Conservation (phyloP, 2,329 filamentous ascomycete species). For the Aspergillus intermedius region DNA sequence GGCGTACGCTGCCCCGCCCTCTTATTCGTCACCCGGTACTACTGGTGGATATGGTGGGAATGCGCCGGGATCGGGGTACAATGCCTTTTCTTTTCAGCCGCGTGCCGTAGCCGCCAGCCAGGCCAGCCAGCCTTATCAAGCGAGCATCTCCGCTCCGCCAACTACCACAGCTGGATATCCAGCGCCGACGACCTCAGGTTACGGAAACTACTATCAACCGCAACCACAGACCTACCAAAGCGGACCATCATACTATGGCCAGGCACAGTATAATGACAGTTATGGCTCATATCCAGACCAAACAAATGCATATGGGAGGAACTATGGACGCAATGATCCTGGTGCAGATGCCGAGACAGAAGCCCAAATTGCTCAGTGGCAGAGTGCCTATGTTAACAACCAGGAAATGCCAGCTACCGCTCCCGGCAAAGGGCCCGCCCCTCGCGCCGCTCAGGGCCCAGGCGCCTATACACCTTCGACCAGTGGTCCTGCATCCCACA, state of each 20-base stretch:
- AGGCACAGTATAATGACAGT: slow-evolving; percentile 42
- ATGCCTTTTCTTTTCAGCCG: slow-evolving; percentile 53
- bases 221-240: slow-evolving; percentile 29
- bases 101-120: slow-evolving; percentile 49
- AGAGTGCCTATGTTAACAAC: slow-evolving; percentile 72
- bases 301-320: slow-evolving; percentile 26
- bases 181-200: slow-evolving; percentile 29
- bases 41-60: slow-evolving; percentile 28
- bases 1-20: slow-evolving; percentile 44
- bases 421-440: slow-evolving; percentile 33
- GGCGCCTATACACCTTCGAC: slow-evolving; percentile 24
- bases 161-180: slow-evolving; percentile 28
- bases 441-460: slow-evolving; percentile 41
- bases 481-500: slow-evolving; percentile 22
- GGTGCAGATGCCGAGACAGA: slow-evolving; percentile 70
- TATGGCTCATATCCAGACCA: slow-evolving; percentile 34
- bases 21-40: slow-evolving; percentile 22
- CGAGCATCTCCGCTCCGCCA: slow-evolving; percentile 33
- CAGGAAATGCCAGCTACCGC: slow-evolving; percentile 39
- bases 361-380: slow-evolving; percentile 90
- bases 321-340: slow-evolving; percentile 30
- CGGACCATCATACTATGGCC: slow-evolving; percentile 41
- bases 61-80: slow-evolving; percentile 27
- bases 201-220: slow-evolving; percentile 39
- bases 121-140: slow-evolving; percentile 34